Base-by-base conservation (phyloP, 129 eudicot genomes). In the Scalesia atractyloides region DNA sequence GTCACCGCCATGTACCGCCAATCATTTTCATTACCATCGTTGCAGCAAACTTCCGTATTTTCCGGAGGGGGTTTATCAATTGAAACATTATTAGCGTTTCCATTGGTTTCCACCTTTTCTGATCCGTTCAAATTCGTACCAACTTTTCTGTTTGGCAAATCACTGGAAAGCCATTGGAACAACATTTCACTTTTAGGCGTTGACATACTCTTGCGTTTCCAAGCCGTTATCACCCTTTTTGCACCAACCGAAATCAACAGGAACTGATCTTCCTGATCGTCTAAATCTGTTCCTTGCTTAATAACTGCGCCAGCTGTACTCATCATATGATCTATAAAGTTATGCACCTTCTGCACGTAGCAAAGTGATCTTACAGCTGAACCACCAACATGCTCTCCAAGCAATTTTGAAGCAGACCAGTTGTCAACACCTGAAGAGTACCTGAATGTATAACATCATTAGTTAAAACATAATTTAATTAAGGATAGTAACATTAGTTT, bases 301-400 rank as follows among this genome's bases (percentile, higher is more conserved):
- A 18, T 19, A 47, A 47, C 58, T 56, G 72, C 75, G 44, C 51
- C 18, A 49, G 76, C 66, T 49, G 60, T 58, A 47, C 53, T 80
- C 66, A 47, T 50, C 30, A 50, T 72, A 79, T 84, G 83, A n/a
- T 81, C 81, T 62, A 62, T 75, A 20, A 82, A 49, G 43, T 65
- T 70, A 81, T 94, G 88, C 60, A 85, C 77, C 88, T 83, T 90
- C 58, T 81, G 79, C 67, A 88, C 96, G 54, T 56, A 86, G 82
- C 85, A 90, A 79, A 94, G 73, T 30, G 98, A 90, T 65, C 97
- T 84, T 66, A 94, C 97, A 72, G 97, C 97, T 69, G 98, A 94
- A 68, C 98, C 98, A 51, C 97, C 98, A 71, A 94, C 97, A 90
- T 90, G 98, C 76, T 90, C 98, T 44, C 98, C 98, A 53, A 94